These are phyloP conservation scores for Fraxinus dipetala DNA, from an alignment of 305 asterid genomes.

Conservation along the genomic window DNA sequence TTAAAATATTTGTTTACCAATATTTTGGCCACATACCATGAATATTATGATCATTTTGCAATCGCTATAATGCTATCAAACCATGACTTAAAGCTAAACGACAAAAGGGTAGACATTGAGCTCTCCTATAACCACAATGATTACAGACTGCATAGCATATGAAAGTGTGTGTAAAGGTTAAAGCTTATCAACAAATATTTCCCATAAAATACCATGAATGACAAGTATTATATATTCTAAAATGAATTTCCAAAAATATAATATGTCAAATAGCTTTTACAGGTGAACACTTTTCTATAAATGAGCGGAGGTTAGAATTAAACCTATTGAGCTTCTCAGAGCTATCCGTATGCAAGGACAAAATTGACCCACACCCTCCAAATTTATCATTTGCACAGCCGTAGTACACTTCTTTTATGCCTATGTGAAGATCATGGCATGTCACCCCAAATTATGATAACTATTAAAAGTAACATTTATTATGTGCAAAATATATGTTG, in stretches of 20 bases:
- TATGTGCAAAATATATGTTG: constrained; percentile 8
- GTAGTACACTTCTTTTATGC: constrained; percentile 66
- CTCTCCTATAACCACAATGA: not conserved
- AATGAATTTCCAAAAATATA: not conserved
- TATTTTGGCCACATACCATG: not conserved
- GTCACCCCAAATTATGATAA: constrained; percentile 13
- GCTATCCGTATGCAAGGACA: constrained; percentile 55
- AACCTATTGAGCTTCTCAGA: constrained; percentile 41
- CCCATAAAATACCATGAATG: not conserved
- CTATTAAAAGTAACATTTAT: constrained; percentile 16
- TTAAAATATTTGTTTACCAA: not conserved
- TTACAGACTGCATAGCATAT: no score
- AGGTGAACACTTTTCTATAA: not conserved
- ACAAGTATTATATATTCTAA: not conserved
- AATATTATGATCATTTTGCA: not conserved
- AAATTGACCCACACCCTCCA: constrained; percentile 90
- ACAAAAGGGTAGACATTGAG: not conserved
- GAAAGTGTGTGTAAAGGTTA: not conserved
- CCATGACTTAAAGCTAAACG: not conserved
- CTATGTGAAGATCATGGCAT: constrained; percentile 29
- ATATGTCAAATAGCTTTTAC: not conserved
- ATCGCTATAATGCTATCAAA: not conserved
- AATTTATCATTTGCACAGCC: constrained; percentile 93
- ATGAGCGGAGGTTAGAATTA: constrained; percentile 13
- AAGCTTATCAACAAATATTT: not conserved